Percentiles rank a stretch among this genome's conserved stretches.
Evolutionary conservation across 352 stramenopile genomes (phyloP).

Genomic region (Saprolegnia diclina): DNA sequence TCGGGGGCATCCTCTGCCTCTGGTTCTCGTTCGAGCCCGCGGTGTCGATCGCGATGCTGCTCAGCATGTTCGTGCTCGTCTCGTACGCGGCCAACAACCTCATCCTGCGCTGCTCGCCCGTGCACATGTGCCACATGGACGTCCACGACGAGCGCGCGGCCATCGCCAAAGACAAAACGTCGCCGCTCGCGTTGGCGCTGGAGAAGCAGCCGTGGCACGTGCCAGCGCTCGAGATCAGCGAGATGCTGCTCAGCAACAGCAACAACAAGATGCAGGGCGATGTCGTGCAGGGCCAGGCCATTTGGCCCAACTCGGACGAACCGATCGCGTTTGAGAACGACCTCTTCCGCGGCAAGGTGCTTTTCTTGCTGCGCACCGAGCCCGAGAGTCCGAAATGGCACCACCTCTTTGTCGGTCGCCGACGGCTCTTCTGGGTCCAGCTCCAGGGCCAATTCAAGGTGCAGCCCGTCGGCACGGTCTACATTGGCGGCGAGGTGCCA

Average conservation of each 20-base stretch:
- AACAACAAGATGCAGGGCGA: conserved; percentile 6
- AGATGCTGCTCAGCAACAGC: conserved; percentile 19
- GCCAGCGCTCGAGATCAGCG: conserved; percentile 16
- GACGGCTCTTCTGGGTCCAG: conserved; percentile 56
- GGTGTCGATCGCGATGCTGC: conserved; percentile 18
- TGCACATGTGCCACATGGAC: neutral
- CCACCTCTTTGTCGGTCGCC: conserved; percentile 42
- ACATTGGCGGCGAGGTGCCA: conserved; percentile 58
- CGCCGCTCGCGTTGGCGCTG: neutral
- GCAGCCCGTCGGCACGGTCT: conserved; percentile 43
- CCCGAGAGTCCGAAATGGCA: conserved; percentile 28
- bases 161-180: neutral
- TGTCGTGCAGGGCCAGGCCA: conserved; percentile 23
- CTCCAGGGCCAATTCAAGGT: conserved; percentile 63
- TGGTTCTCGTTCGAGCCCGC: conserved; percentile 23
- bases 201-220: conserved; percentile 27
- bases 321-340: conserved; percentile 72
- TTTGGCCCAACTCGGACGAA: conserved; percentile 33
- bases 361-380: conserved; percentile 59
- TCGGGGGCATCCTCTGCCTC: conserved; percentile 21
- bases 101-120: conserved; percentile 7
- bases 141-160: neutral
- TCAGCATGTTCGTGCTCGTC: conserved; percentile 19
- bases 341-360: conserved; percentile 56
- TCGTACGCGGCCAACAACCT: conserved; percentile 16